A percentile compares a stretch with the other conserved stretches of the same genome.
phyloP scores from a whole-genome alignment of 352 stramenopile species.

The Pythium guiyangense region DNA sequence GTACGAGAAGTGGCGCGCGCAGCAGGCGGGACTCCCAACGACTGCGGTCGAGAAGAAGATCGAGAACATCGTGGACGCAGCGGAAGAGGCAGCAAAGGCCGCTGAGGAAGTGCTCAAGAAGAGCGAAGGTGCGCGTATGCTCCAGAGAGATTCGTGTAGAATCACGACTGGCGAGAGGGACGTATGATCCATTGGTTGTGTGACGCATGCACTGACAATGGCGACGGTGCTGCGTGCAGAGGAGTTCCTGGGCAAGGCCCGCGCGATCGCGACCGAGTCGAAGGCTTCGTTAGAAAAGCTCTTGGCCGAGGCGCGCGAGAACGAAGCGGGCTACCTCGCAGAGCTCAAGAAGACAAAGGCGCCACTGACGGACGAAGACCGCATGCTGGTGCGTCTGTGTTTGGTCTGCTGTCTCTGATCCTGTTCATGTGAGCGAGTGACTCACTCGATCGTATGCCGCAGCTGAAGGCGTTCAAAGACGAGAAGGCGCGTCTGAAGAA shows the following conservation, averaged over 20 bases:
- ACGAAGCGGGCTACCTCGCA: constrained; percentile 73
- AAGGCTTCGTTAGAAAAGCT: constrained; percentile 74
- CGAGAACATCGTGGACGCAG: neutral
- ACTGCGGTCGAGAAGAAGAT: constrained; percentile 28
- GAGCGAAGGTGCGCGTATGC: constrained; percentile 18
- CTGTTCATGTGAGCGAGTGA: neutral
- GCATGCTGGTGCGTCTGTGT: constrained; percentile 62
- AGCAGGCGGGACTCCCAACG: constrained; percentile 46
- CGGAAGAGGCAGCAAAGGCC: constrained; percentile 5
- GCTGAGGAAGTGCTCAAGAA: constrained; percentile 11
- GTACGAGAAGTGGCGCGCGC: constrained; percentile 81
- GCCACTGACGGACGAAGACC: constrained; percentile 56
- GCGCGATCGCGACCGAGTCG: constrained; percentile 32
- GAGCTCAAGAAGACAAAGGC: constrained; percentile 63
- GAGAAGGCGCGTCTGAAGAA: constrained; percentile 84
- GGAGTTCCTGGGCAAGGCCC: constrained; percentile 9
- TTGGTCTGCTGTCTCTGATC: too few species aligned
- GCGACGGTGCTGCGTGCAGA: constrained; percentile 14
- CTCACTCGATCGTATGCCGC: neutral
- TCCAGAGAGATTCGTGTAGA: too few species aligned
- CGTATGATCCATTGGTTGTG: too few species aligned
- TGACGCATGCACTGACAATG: neutral
- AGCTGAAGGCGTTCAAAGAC: constrained; percentile 83
- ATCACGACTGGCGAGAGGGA: too few species aligned
- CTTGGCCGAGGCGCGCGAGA: constrained; percentile 66